Conservation (phyloP, 2,329 filamentous ascomycete species). For the Lachnellula subtilissima region DNA sequence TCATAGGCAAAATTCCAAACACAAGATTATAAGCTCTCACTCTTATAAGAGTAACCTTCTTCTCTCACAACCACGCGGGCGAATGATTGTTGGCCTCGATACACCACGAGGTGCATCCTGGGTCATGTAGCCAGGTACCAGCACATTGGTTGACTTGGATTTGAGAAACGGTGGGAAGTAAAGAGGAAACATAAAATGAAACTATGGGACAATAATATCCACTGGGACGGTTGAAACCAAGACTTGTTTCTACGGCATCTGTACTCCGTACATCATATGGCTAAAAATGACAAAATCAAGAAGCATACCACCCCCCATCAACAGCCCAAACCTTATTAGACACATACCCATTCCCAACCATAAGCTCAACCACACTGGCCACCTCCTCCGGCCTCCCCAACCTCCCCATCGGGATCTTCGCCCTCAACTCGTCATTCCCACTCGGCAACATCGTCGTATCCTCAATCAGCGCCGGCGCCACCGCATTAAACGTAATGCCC, state of each 20-base stretch:
- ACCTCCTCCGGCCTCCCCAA: constrained; percentile 42
- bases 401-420: constrained; percentile 40
- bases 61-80: constrained; percentile 8
- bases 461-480: constrained; percentile 44
- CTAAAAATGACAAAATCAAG: neutral
- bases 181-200: too few species aligned
- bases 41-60: constrained; percentile 6
- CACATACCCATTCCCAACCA: constrained; percentile 42
- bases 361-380: constrained; percentile 43
- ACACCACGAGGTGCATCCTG: neutral
- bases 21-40: constrained; percentile 2
- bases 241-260: too few species aligned
- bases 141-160: neutral
- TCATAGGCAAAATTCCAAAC: constrained; percentile 8
- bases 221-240: too few species aligned
- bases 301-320: constrained; percentile 33
- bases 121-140: neutral
- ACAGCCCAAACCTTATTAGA: constrained; percentile 42
- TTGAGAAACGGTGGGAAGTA: too few species aligned
- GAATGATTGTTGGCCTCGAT: constrained; percentile 6
- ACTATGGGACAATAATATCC: too few species aligned
- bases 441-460: constrained; percentile 41
- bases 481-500: constrained; percentile 43
- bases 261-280: too few species aligned
- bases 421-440: constrained; percentile 24